These are phyloP conservation scores for Phoenix dactylifera DNA, from an alignment of 176 grass and related monocot genomes.

Conservation along the genomic window DNA sequence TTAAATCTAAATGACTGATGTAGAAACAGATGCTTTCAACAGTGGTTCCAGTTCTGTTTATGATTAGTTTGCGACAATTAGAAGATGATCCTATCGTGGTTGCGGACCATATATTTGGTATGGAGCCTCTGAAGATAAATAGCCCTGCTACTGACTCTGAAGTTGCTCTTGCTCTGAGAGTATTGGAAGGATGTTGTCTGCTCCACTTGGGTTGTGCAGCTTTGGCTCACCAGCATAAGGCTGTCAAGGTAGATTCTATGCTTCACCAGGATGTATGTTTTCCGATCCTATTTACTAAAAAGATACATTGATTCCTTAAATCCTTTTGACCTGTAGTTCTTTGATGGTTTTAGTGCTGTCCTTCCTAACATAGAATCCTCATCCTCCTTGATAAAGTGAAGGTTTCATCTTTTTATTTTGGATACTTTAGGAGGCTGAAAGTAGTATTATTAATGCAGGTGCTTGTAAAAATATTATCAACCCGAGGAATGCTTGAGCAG, in stretches of 20 bases:
- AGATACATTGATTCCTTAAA: too few species aligned
- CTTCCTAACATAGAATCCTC: too few species aligned
- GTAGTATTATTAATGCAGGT: constrained; percentile 18
- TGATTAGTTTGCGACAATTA: constrained; percentile 39
- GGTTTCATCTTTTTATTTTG: too few species aligned
- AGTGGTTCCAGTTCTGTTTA: constrained; percentile 53
- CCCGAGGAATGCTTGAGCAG: constrained; percentile 34
- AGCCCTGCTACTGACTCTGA: constrained; percentile 43
- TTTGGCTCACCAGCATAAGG: constrained; percentile 33
- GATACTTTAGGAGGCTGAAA: background rate
- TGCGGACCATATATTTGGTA: constrained; percentile 33
- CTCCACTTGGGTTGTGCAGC: constrained; percentile 38
- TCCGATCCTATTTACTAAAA: too few species aligned
- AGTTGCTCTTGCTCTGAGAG: constrained; percentile 45
- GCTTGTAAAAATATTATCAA: constrained; percentile 38
- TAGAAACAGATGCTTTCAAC: background rate
- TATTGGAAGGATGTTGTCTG: constrained; percentile 48
- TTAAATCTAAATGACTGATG: too few species aligned
- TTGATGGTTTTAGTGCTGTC: too few species aligned
- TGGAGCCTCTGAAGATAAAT: constrained; percentile 34
- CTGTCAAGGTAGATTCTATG: constrained; percentile 36
- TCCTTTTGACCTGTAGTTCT: too few species aligned
- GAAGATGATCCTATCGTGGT: constrained; percentile 14
- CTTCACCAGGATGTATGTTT: too few species aligned
- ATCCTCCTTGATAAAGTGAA: too few species aligned